These are phyloP conservation scores for Talaromyces liani DNA, from an alignment of 495 filamentous ascomycete genomes.

Conservation along the genomic window DNA sequence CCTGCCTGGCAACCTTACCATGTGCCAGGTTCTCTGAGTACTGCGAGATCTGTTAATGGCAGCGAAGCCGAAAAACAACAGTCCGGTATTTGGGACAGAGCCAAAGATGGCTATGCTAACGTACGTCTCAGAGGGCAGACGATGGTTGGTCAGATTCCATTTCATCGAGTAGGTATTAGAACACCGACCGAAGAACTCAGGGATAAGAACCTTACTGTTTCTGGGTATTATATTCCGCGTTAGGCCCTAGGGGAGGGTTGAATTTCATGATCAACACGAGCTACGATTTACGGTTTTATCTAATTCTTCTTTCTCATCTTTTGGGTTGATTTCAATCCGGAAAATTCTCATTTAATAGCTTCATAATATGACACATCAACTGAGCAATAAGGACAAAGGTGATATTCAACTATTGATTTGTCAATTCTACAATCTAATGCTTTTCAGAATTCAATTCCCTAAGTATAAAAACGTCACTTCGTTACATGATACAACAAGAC, in stretches of 20 bases:
- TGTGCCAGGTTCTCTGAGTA: constrained; percentile 11
- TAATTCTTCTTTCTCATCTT: background rate
- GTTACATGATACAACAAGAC: background rate
- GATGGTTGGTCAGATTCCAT: constrained; percentile 43
- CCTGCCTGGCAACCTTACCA: constrained; percentile 45
- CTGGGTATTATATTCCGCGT: constrained; percentile 35
- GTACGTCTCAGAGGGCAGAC: constrained; percentile 36
- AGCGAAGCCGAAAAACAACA: constrained; percentile 17
- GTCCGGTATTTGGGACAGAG: constrained; percentile 22
- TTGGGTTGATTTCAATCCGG: background rate
- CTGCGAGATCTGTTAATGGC: constrained; percentile 12
- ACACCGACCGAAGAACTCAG: constrained; percentile 36
- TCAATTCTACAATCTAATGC: background rate
- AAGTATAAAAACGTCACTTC: background rate
- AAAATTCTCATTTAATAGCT: background rate
- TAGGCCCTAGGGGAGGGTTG: background rate
- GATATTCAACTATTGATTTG: background rate
- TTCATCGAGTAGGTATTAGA: constrained; percentile 50
- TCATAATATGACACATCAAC: background rate
- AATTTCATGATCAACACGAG: background rate
- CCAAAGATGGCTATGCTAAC: constrained; percentile 30
- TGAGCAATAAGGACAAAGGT: background rate
- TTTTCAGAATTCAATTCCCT: background rate
- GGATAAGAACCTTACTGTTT: constrained; percentile 32
- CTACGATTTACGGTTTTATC: background rate